Base-by-base conservation (phyloP, 2,329 filamentous ascomycete species). In the Pleurostoma richardsiae region DNA sequence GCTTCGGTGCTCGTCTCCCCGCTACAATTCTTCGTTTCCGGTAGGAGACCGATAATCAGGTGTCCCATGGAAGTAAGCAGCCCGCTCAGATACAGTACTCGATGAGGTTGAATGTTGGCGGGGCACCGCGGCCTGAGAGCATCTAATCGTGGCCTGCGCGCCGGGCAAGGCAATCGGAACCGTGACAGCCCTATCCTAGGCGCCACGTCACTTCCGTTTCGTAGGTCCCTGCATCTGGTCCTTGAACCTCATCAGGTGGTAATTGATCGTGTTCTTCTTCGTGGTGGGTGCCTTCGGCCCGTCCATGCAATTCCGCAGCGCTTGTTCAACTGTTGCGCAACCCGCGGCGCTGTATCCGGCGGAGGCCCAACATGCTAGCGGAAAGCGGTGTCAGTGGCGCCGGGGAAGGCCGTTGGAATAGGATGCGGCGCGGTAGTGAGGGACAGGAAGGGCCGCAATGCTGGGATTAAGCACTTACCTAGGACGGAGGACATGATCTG, bases 251-350 rank as follows among this genome's bases (percentile, higher is more conserved):
- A 80, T 79, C 40, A 97, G 74, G 65, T 96, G 91, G 75, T 91
- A 91, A 71, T 97, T 97, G 80, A 97, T 90, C 66, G 83, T 92
- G 72, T 85, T 89, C 63, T 81, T 80, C 30, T 64, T 60, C 44
- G 66, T 61, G 10, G 68, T 57, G 40, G 68, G 58, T 49, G 65
- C 74, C 74, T 60, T 82, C 52, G 85, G 83, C 47, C 79, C 79
- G 72, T 97, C 92, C 90, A 96, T 96, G 70, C 83, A 87, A 30
- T 68, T 66, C 29, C 83, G 77, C 49, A 87, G 70, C 45, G 80
- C 73, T 47, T 74, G 73, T 66, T 85, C 82, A 54, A 85, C 61
- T 39, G 73, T 71, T 28, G 73, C 72, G 62, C 82, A 85, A 36
- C 80, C 80, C 10, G 73, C 61, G 5, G 77, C 72, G 63, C 71